A percentile compares a stretch with the other conserved stretches of the same genome.
phyloP scores from a whole-genome alignment of 2,329 filamentous ascomycete genomes.

The Nannizziopsis arthrosporioides region DNA sequence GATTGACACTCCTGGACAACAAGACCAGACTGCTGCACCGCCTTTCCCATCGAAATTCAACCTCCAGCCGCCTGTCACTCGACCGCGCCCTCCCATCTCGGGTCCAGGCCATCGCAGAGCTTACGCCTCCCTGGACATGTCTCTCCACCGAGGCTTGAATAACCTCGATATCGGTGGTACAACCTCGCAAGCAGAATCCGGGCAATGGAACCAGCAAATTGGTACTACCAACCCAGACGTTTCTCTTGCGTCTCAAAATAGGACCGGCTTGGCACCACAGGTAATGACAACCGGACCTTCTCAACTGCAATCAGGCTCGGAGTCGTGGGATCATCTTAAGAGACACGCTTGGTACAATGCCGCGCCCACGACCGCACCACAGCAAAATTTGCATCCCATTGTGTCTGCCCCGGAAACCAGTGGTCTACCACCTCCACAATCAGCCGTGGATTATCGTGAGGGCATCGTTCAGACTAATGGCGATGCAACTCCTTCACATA shows the following conservation, averaged over 20 bases:
- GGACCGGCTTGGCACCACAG: not conserved
- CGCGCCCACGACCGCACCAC: constrained; percentile 21
- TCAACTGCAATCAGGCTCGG: not conserved
- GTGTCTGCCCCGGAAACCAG: constrained; percentile 40
- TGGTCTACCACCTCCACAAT: constrained; percentile 12
- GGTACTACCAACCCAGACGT: constrained; percentile 24
- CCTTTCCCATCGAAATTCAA: constrained; percentile 27
- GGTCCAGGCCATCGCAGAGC: constrained; percentile 35
- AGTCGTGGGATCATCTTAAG: constrained; percentile 19
- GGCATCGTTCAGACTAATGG: no score
- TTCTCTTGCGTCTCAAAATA: not conserved
- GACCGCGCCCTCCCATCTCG: constrained; percentile 33
- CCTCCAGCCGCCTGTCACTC: constrained; percentile 23
- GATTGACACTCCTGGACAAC: constrained; percentile 46
- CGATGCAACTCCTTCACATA: constrained; percentile 33
- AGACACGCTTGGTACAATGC: constrained; percentile 27
- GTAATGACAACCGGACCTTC: not conserved
- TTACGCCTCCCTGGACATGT: constrained; percentile 40
- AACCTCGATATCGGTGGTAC: constrained; percentile 33
- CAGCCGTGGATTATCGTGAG: constrained; percentile 23
- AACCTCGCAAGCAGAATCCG: constrained; percentile 26
- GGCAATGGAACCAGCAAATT: constrained; percentile 36
- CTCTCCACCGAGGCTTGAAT: constrained; percentile 34
- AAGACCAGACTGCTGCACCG: constrained; percentile 25
- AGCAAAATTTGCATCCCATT: constrained; percentile 25